Percentiles rank a stretch among this genome's conserved stretches.
Evolutionary conservation across 2,329 filamentous ascomycete species (phyloP).

Genomic region (Botrytis elliptica): DNA sequence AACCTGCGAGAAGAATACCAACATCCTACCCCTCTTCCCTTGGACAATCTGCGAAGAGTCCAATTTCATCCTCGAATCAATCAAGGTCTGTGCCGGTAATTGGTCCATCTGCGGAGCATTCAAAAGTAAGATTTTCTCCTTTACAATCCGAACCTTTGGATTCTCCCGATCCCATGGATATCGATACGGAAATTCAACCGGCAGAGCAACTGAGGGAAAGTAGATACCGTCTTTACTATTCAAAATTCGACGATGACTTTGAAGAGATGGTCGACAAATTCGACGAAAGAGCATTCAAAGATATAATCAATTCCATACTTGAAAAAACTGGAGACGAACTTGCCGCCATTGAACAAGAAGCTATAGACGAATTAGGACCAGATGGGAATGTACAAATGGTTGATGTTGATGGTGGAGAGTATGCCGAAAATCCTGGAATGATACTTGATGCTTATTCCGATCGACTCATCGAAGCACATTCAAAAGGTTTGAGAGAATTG

Average conservation of each 20-base stretch:
- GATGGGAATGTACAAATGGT: background rate
- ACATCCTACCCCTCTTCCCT: background rate
- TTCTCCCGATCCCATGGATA: background rate
- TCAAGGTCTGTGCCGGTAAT: too few species aligned
- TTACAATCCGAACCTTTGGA: background rate
- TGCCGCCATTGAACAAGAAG: background rate
- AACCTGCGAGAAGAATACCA: background rate
- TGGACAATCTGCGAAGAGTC: background rate
- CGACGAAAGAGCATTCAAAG: background rate
- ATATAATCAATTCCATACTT: background rate
- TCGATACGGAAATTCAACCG: background rate
- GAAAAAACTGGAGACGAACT: background rate
- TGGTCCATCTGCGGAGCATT: too few species aligned
- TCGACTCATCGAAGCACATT: background rate
- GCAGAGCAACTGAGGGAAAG: background rate
- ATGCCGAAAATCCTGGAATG: background rate
- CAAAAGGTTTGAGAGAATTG: background rate
- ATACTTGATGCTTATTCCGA: background rate
- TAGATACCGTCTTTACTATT: background rate
- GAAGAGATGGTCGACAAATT: background rate
- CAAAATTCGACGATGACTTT: background rate
- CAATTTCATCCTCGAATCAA: too few species aligned
- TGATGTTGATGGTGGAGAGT: background rate
- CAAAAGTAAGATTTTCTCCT: background rate
- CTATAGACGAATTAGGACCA: background rate